Conservation (phyloP, 768 basidiomycete species). For the Macrolepiota fuliginosa region DNA sequence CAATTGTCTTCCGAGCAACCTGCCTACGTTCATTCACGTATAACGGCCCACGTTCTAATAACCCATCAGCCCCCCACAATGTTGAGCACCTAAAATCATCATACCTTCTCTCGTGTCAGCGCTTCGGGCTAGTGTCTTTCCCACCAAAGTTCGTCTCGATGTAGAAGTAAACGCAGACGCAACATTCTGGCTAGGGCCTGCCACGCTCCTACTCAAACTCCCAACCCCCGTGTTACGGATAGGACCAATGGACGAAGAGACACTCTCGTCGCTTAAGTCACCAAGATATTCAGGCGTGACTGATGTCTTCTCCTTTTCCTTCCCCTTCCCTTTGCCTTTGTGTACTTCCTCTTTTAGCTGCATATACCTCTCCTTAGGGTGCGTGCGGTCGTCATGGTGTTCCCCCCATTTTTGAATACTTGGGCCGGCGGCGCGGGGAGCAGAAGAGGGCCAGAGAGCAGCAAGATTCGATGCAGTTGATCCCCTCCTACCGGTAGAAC, state of each 20-base stretch:
- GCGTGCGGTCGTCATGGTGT: neutral
- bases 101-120: neutral
- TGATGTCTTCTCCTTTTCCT: neutral
- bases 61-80: neutral
- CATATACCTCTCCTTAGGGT: neutral
- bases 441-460: neutral
- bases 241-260: neutral
- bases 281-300: neutral
- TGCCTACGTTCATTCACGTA: neutral
- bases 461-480: slow-evolving; percentile 9
- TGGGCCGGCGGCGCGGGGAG: neutral
- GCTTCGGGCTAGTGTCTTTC: neutral
- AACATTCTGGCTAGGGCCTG: neutral
- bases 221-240: neutral
- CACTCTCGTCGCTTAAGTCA: slow-evolving; percentile 1
- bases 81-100: neutral
- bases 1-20: slow-evolving; percentile 2
- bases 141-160: neutral
- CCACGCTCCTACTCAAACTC: neutral
- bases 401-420: neutral
- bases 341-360: neutral
- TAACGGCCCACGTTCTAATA: neutral
- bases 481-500: neutral
- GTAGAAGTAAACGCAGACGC: neutral
- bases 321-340: neutral